A percentile compares a stretch with the other conserved stretches of the same genome.
These are phyloP conservation scores for Mycena venus DNA, from an alignment of 768 basidiomycete genomes.

Conservation along the genomic window DNA sequence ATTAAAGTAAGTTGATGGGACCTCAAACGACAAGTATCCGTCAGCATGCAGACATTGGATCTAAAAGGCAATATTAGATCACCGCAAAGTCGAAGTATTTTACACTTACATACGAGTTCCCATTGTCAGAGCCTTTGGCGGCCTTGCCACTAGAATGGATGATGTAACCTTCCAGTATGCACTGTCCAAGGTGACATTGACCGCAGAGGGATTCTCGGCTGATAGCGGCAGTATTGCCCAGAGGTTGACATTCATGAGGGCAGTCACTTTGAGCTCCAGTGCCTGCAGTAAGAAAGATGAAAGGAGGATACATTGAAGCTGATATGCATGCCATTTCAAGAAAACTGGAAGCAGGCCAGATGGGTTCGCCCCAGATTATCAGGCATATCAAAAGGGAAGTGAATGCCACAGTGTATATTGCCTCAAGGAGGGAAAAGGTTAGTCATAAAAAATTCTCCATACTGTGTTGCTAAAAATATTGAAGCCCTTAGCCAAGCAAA, in stretches of 20 bases:
- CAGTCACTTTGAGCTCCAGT: constrained; percentile 46
- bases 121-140: neutral
- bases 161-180: constrained; percentile 25
- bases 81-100: neutral
- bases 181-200: constrained; percentile 5
- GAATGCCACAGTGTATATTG: no score
- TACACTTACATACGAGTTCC: neutral
- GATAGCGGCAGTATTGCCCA: constrained; percentile 5
- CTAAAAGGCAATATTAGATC: neutral
- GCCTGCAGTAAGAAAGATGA: constrained; percentile 43
- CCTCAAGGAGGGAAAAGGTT: no score
- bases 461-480: no score
- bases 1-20: neutral
- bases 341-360: constrained; percentile 63
- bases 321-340: constrained; percentile 49
- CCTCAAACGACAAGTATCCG: constrained; percentile 10
- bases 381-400: no score
- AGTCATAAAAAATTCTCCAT: no score
- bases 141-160: neutral
- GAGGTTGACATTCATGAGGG: constrained; percentile 9
- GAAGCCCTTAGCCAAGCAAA: no score
- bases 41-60: neutral
- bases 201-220: neutral
- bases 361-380: constrained; percentile 59
- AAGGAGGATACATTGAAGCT: neutral